A percentile compares a stretch with the other conserved stretches of the same genome.
These are phyloP conservation scores for Triticum urartu DNA, from an alignment of 176 grass and related monocot genomes.

Conservation along the genomic window DNA sequence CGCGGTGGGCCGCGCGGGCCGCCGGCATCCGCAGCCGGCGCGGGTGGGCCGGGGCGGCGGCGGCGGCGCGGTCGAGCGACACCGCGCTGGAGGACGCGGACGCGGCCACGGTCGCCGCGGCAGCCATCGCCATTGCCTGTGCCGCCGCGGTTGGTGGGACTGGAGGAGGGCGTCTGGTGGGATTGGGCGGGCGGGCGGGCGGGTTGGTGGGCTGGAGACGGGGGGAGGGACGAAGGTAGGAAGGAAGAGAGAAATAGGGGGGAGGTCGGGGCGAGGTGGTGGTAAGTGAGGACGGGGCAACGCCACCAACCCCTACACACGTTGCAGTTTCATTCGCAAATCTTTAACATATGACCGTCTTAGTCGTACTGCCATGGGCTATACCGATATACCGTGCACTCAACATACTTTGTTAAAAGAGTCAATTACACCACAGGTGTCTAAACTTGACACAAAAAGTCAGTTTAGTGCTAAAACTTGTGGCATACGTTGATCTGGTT, in stretches of 20 bases:
- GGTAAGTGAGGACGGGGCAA: neutral
- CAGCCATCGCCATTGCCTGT: slow-evolving; percentile 12
- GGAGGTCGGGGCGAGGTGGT: neutral
- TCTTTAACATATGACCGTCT: too few relatives aligned
- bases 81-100: slow-evolving; percentile 15
- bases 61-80: slow-evolving; percentile 28
- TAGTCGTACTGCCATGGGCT: too few relatives aligned
- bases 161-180: neutral
- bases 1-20: neutral
- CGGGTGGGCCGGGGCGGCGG: slow-evolving; percentile 3
- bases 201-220: neutral
- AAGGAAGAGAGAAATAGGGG: slow-evolving; percentile 36
- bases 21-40: slow-evolving; percentile 23
- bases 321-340: too few relatives aligned
- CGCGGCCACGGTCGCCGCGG: slow-evolving; percentile 9
- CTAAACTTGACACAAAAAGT: too few relatives aligned
- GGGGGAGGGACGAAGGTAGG: too few relatives aligned
- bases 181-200: neutral
- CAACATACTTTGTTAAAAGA: too few relatives aligned
- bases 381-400: too few relatives aligned
- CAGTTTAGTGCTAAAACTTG: too few relatives aligned
- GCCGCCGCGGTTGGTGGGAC: neutral
- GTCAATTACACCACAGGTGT: too few relatives aligned
- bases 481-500: too few relatives aligned
- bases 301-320: slow-evolving; percentile 26